phyloP scores from a whole-genome alignment of 2,329 filamentous ascomycete species.

The Colletotrichum tamarilloi region DNA sequence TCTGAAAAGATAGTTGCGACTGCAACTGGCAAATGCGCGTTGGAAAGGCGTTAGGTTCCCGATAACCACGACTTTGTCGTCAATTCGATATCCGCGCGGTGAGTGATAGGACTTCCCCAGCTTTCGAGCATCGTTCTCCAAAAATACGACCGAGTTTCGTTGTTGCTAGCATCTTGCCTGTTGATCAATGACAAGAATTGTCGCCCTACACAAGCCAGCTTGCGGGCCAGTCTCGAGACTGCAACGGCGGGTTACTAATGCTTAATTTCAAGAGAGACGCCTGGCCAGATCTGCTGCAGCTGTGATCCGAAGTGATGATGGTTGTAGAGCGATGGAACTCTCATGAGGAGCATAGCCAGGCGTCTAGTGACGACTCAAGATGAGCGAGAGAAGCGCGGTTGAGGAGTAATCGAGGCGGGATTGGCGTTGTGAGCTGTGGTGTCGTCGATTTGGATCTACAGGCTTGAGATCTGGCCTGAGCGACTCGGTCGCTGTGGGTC shows the following conservation, averaged over 20 bases:
- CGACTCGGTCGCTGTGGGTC: neutral
- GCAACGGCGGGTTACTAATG: neutral
- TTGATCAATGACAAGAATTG: neutral
- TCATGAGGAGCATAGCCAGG: neutral
- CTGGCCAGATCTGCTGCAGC: neutral
- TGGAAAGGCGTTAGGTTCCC: neutral
- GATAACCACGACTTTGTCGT: no score
- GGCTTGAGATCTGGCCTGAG: neutral
- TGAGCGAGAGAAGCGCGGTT: neutral
- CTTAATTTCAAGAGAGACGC: neutral
- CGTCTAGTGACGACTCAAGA: neutral
- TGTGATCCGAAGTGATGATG: neutral
- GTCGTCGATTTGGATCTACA: neutral
- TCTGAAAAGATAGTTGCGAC: neutral
- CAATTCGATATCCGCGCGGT: no score
- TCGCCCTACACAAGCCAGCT: neutral
- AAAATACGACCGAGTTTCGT: neutral
- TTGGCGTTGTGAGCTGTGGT: neutral
- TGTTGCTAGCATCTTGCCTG: neutral
- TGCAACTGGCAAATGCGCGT: neutral
- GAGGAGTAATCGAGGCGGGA: neutral
- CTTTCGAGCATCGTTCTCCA: neutral
- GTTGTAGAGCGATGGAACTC: neutral
- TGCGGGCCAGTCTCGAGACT: neutral
- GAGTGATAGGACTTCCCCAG: neutral